Conservation (phyloP, 306 rosid genomes). For the Sophora flavescens region DNA sequence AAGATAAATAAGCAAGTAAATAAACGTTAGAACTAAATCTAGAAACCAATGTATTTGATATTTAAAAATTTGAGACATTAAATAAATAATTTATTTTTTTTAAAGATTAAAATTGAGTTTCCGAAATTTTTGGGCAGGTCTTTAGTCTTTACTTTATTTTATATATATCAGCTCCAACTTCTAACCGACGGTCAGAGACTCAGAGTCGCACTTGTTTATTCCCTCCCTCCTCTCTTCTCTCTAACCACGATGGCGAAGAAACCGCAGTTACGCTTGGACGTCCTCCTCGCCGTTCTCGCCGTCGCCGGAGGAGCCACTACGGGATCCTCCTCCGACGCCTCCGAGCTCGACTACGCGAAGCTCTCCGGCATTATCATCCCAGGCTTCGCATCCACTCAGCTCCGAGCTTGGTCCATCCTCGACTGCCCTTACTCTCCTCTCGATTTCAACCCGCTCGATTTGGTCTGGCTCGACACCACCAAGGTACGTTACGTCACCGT, state of each 20-base stretch:
- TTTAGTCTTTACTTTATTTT: too few species aligned
- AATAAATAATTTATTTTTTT: too few species aligned
- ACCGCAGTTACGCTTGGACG: slow-evolving; percentile 40
- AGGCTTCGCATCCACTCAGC: slow-evolving; percentile 98
- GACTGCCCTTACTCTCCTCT: slow-evolving; percentile 98
- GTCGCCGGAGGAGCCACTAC: slow-evolving; percentile 32
- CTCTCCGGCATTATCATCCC: slow-evolving; percentile 96
- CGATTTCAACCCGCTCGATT: slow-evolving; percentile 99
- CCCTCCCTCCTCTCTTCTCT: slow-evolving; percentile 16
- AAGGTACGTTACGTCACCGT: slow-evolving; percentile 62
- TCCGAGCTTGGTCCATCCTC: slow-evolving; percentile 97
- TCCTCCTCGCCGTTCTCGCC: slow-evolving; percentile 43
- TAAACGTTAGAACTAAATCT: too few species aligned
- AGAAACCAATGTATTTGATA: too few species aligned
- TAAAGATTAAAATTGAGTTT: too few species aligned
- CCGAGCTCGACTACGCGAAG: slow-evolving; percentile 78
- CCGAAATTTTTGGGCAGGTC: too few species aligned
- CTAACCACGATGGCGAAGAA: slow-evolving; percentile 29
- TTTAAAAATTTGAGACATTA: too few species aligned
- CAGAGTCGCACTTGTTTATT: slow-evolving; percentile 6
- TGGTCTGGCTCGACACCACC: slow-evolving; percentile 98
- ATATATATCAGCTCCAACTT: not conserved
- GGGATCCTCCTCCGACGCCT: slow-evolving; percentile 22
- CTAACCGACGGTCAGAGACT: slow-evolving; percentile 2
- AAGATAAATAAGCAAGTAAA: too few species aligned